Percentiles rank a stretch among this genome's conserved stretches.
Evolutionary conservation across 228 moss, liverwort and hornwort species (phyloP).

Genomic region (Sphagnum fallax): DNA sequence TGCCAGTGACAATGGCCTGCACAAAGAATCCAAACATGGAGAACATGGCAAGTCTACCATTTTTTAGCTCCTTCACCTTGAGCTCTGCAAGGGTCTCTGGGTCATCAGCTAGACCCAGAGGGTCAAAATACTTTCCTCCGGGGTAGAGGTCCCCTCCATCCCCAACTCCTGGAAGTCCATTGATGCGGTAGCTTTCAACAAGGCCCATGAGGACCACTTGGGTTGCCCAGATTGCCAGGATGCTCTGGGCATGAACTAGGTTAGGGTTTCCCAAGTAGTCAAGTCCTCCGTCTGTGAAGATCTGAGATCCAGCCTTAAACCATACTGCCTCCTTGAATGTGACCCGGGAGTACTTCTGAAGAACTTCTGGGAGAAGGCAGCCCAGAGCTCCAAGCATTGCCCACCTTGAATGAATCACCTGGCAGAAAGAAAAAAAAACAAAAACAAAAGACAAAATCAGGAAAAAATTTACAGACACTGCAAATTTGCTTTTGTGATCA

Average conservation of each 20-base stretch:
- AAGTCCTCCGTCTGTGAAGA: constrained; percentile 12
- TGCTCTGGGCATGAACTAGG: constrained; percentile 16
- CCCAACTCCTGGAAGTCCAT: constrained; percentile 15
- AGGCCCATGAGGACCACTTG: constrained; percentile 19
- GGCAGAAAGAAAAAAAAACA: neutral
- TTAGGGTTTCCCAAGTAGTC: constrained; percentile 17
- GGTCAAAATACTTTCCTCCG: constrained; percentile 20
- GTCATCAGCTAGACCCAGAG: constrained; percentile 21
- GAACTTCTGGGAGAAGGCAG: constrained; percentile 31
- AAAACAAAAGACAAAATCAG: neutral
- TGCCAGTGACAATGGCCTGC: constrained; percentile 22
- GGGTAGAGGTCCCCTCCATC: constrained; percentile 19
- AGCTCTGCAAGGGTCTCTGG: constrained; percentile 14
- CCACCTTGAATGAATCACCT: constrained; percentile 49
- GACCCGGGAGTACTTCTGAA: constrained; percentile 40
- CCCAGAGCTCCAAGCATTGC: constrained; percentile 48
- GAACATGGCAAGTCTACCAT: constrained; percentile 19
- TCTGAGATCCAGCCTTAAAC: constrained; percentile 18
- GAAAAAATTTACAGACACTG: neutral
- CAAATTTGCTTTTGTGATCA: neutral
- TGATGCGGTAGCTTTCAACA: constrained; percentile 19
- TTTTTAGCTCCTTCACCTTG: constrained; percentile 25
- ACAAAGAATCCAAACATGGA: constrained; percentile 27
- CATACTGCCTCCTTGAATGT: constrained; percentile 30
- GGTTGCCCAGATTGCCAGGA: constrained; percentile 10